Evolutionary conservation across 2,329 filamentous ascomycete species (phyloP).

Genomic region (Penicillium sp.): DNA sequence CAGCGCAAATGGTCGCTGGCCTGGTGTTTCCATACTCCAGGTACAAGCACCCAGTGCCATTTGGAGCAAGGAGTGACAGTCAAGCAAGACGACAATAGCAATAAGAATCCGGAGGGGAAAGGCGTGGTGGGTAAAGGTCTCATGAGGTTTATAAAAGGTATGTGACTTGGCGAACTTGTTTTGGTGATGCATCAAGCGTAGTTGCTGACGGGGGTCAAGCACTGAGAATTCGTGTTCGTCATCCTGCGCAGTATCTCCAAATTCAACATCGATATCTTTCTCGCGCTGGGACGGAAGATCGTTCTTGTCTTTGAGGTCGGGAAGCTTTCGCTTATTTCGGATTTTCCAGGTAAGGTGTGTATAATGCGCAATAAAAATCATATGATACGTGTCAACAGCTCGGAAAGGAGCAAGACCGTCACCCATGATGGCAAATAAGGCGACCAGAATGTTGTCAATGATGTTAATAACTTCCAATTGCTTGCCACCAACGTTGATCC

Average conservation of each 20-base stretch:
- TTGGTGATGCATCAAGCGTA: constrained; percentile 74
- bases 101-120: constrained; percentile 77
- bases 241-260: constrained; percentile 45
- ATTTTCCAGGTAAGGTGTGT: constrained; percentile 68
- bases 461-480: constrained; percentile 72
- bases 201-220: constrained; percentile 68
- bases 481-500: constrained; percentile 78
- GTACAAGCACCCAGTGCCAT: constrained; percentile 78
- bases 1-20: constrained; percentile 67
- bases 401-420: constrained; percentile 76
- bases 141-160: constrained; percentile 87
- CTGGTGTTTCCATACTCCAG: constrained; percentile 75
- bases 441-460: constrained; percentile 73
- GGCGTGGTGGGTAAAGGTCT: constrained; percentile 78
- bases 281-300: constrained; percentile 61
- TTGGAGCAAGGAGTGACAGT: constrained; percentile 79
- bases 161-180: constrained; percentile 80
- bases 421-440: constrained; percentile 71
- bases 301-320: constrained; percentile 68
- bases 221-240: constrained; percentile 64
- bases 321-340: constrained; percentile 65
- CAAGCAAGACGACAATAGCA: constrained; percentile 76
- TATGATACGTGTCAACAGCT: constrained; percentile 82
- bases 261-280: constrained; percentile 50
- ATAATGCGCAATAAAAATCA: constrained; percentile 80